Base-by-base conservation (phyloP, 108 stramenopile genomes). In the Nitzschia palea region DNA sequence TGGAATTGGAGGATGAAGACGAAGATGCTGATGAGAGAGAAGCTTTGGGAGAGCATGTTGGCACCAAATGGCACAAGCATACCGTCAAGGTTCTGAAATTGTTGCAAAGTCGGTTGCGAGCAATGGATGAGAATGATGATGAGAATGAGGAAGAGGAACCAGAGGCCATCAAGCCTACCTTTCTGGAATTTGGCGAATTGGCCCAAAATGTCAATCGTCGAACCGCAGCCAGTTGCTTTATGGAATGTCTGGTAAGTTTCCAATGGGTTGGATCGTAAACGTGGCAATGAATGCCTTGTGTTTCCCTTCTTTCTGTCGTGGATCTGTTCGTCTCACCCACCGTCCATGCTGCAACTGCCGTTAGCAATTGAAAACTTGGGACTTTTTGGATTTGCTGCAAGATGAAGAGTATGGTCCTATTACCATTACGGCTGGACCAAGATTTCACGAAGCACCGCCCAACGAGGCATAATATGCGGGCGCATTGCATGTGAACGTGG, bases 311-410 rank as follows among this genome's bases (percentile, higher is more conserved):
- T n/a, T 40, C 4, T 10, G 6, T 55, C 50, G 50, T n/a, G n/a
- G n/a, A n/a, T n/a, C n/a, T n/a, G n/a, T n/a, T n/a, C n/a, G n/a
- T n/a, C n/a, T n/a, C n/a, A n/a, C n/a, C n/a, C n/a, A n/a, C n/a
- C n/a, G n/a, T n/a, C n/a, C n/a, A n/a, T n/a, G n/a, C n/a, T n/a
- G n/a, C n/a, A n/a, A n/a, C 54, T 4, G 4, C 17, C 9, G 30
- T 50, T 30, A 55, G 59, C 81, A 82, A 56, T 88, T 98, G 68
- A 97, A 99, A 80, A 98, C 98, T 10, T 98, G 97, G 98, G 97
- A 97, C 81, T 96, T 86, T 67, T 84, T 99, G 43, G 92, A 96
- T 55, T 62, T 98, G 57, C 78, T 86, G 17, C 98, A 99, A 81
- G 74, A 86, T 14, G 81, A 83, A 45, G 70, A 88, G 63, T 99